Evolutionary conservation across 495 filamentous ascomycete genomes (phyloP), one percentile per base, ranked within the genome.

Genomic region (Thozetella sp.): DNA sequence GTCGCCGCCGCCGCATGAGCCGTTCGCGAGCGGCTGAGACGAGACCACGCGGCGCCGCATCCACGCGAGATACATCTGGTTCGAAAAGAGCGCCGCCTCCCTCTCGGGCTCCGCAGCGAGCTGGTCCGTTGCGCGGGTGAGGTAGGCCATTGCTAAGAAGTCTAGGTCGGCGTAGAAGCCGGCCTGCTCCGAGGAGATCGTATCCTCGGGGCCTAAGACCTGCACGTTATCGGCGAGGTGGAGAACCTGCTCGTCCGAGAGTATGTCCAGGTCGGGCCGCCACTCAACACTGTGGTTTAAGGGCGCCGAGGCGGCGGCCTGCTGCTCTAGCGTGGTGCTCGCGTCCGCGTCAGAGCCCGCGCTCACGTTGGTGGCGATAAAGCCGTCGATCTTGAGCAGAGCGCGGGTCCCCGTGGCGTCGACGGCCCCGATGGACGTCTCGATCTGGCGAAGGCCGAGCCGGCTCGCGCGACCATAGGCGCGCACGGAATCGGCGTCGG

Each of bases 311-410:
- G 30, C 30, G 15, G 30, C 30, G 30, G 30, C 30, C 30, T 37
- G 30, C 30, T 37, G 30, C 30, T 37, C 30, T 37, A 15, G 6
- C 15, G 30, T 37, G 6, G 30, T 37, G 30, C 30, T 37, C 15
- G 30, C 30, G 30, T 37, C 30, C 30, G 15, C 30, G 30, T 37
- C 30, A 15, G 30, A 37, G 30, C 30, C 30, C 30, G 30, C 30
- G 30, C 30, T 37, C 6, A 57, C 23, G 24, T 45, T 37, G 17
- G 40, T 57, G 37, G 55, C 37, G 20, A 57, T 23, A 23, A 57
- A 57, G 20, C 55, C 55, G 17, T 57, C 55, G 23, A 48, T 48
- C 10, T 57, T 57, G 55, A 51, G 22, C 17, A 57, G 43, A 25
- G 55, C 37, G 30, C 30, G 30, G 30, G 30, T 37, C 15, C 30